These are phyloP conservation scores for Rosa persica DNA, from an alignment of 306 rosid genomes.

Conservation along the genomic window DNA sequence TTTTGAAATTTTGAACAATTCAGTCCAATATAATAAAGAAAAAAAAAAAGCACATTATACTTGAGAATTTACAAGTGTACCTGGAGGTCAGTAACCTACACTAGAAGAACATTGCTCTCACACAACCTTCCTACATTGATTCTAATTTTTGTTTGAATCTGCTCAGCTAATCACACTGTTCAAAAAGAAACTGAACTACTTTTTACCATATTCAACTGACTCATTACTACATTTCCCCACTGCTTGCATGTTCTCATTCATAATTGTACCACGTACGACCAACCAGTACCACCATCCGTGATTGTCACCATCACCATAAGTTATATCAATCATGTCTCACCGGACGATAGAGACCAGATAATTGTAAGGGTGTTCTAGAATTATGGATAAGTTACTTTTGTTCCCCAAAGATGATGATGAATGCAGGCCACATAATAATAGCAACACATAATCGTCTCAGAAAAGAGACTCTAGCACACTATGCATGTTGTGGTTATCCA, in stretches of 20 bases:
- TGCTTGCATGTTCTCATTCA: background rate
- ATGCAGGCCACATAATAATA: background rate
- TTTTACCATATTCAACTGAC: background rate
- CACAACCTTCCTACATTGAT: background rate
- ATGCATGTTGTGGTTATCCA: background rate
- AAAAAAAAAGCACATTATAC: no score
- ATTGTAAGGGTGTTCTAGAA: background rate
- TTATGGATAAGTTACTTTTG: background rate
- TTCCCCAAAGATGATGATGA: background rate
- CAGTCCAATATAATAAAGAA: no score
- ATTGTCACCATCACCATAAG: background rate
- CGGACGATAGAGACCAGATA: background rate
- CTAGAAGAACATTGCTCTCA: background rate
- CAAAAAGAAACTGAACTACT: no score
- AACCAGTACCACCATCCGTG: background rate
- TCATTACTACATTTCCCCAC: background rate
- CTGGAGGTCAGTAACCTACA: background rate
- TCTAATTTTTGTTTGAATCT: background rate
- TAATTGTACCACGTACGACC: background rate
- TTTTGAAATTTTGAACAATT: no score
- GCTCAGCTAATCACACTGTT: no score
- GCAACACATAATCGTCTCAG: background rate
- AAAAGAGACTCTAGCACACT: background rate
- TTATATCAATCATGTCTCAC: background rate
- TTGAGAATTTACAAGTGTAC: no score